Percentiles rank a stretch among this genome's conserved stretches.
Conservation (phyloP, 2,329 filamentous ascomycete genomes). For the Rhynchosporium graminicola region DNA sequence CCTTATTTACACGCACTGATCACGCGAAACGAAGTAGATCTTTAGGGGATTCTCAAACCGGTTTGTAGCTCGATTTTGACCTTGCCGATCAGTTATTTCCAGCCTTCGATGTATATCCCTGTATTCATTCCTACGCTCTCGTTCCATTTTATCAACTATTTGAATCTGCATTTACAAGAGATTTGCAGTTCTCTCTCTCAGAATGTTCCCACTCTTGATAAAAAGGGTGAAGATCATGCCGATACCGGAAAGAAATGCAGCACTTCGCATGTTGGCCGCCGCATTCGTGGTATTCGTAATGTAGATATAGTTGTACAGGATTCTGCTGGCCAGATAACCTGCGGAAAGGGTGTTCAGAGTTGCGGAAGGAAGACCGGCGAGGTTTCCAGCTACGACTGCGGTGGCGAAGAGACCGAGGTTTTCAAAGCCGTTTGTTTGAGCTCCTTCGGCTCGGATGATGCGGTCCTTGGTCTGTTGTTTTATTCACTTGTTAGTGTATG, state of each 20-base stretch:
- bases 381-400: constrained; percentile 43
- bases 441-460: constrained; percentile 43
- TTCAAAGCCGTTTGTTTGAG: constrained; percentile 44
- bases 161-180: constrained; percentile 3
- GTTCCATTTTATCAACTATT: neutral
- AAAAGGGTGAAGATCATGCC: constrained; percentile 30
- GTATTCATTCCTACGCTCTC: no score
- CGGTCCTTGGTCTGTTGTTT: constrained; percentile 36
- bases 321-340: constrained; percentile 30
- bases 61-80: no score
- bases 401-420: constrained; percentile 45
- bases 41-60: no score
- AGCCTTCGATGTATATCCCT: neutral
- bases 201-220: constrained; percentile 31
- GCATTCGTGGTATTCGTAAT: constrained; percentile 27
- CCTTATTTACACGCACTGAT: no score
- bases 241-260: constrained; percentile 27
- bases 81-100: neutral
- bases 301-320: constrained; percentile 33
- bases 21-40: no score
- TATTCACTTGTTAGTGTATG: neutral
- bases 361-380: constrained; percentile 36
- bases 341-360: constrained; percentile 29
- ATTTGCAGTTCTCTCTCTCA: constrained; percentile 24
- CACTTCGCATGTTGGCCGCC: constrained; percentile 22